Percentiles rank a stretch among this genome's conserved stretches.
phyloP scores from a whole-genome alignment of 148 eudicot genomes.

The Vaccinium darrowii region DNA sequence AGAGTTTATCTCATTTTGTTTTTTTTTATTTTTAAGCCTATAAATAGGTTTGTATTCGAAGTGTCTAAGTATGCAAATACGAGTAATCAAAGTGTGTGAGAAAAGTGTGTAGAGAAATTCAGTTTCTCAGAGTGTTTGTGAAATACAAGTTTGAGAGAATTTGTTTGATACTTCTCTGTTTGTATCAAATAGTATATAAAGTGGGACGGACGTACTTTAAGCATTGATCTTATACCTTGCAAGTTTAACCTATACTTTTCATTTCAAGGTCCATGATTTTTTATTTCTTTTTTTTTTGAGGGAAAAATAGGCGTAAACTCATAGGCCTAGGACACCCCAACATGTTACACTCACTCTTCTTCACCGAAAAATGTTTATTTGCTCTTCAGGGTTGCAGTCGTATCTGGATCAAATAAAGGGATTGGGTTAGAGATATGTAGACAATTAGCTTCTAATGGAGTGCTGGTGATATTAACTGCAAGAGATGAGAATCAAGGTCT shows the following conservation, averaged over 20 bases:
- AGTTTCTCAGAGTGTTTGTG: too few relatives aligned
- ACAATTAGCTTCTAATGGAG: constrained; percentile 17
- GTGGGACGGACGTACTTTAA: background rate
- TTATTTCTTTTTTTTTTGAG: background rate
- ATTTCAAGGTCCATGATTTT: background rate
- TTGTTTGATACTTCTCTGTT: too few relatives aligned
- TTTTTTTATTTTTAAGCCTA: too few relatives aligned
- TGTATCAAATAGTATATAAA: too few relatives aligned
- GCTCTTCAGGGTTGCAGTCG: constrained; percentile 19
- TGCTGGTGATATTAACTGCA: constrained; percentile 24
- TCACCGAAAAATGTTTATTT: too few relatives aligned
- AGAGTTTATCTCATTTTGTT: too few relatives aligned
- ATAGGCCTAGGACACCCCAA: background rate
- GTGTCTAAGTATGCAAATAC: too few relatives aligned
- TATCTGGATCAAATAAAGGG: constrained; percentile 32
- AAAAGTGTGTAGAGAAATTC: too few relatives aligned
- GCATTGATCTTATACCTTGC: background rate
- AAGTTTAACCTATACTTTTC: background rate
- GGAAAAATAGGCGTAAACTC: background rate
- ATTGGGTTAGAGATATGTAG: constrained; percentile 26
- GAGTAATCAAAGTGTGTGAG: too few relatives aligned
- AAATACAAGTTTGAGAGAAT: too few relatives aligned
- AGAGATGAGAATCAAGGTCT: constrained; percentile 26
- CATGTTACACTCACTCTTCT: background rate
- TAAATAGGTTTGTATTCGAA: too few relatives aligned